Base-by-base conservation (phyloP, 805 yeast species). In the Monosporozyma unispora region DNA sequence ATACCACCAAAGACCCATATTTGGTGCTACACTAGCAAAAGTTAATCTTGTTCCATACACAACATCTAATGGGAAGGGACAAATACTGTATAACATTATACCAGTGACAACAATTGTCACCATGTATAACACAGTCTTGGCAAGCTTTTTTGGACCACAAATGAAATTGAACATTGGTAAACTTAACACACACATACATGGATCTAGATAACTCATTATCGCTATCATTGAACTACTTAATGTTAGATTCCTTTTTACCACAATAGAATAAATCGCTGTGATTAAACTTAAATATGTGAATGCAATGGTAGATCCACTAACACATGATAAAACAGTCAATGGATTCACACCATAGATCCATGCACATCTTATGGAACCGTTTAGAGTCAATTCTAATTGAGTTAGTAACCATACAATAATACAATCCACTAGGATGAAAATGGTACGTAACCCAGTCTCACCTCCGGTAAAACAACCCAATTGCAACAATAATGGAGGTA, bases 1-100 rank as follows among this genome's bases (percentile, higher is more conserved):
- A 70, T 93, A 93, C 99, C 99, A 93, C 99, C 99, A 93, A 19
- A 93, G 71, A 0, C 99, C 99, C 55, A 93, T 66, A 67, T 93
- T 93, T 25, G 99, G 99, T 4, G 82, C 74, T 52, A 89, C 79
- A 54, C 87, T 90, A 37, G 74, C 74, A 58, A 87, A 82, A 22
- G 71, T 70, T 5, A 87, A 60, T 5, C 77, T 67, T 3, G 79
- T 72, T 14, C 83, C 81, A 60, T 83, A 44, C 27, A 39, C 42
- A 19, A 21, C n/a, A 19, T 19, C n/a, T 18, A 39, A 5, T 9
- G 42, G 27, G 27, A 39, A 39, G 4, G 42, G 42, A 1, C n/a
- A 19, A 4, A 22, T 3, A 21, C 4, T 19, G 7, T 39, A 39
- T 14, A 39, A 37, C 16, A 4, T 18, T 1, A 18, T 19, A 3